Evolutionary conservation across 225 moss, liverwort and hornwort species (phyloP).

Genomic region (Bryoerythrophyllum caledonicum): DNA sequence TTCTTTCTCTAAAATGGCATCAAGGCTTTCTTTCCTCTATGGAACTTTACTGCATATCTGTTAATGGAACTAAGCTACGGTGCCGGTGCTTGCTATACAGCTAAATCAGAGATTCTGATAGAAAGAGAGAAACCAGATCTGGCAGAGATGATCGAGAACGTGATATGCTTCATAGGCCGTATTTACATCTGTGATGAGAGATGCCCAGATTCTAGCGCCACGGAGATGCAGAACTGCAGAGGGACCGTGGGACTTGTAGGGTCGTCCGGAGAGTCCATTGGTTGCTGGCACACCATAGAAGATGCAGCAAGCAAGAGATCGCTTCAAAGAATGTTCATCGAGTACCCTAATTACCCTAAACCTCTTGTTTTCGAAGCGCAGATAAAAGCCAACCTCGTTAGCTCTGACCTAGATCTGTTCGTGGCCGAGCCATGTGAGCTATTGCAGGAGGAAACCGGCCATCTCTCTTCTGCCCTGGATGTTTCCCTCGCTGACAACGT

Average conservation of each 20-base stretch:
- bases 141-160: constrained; percentile 52
- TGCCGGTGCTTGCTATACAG: constrained; percentile 11
- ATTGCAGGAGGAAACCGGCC: constrained; percentile 24
- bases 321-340: constrained; percentile 46
- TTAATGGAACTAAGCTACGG: neutral
- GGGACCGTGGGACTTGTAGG: constrained; percentile 56
- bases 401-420: constrained; percentile 48
- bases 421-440: constrained; percentile 53
- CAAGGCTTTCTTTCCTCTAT: too few species aligned
- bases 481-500: constrained; percentile 54
- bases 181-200: constrained; percentile 41
- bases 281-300: constrained; percentile 59
- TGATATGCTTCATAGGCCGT: constrained; percentile 46
- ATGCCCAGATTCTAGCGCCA: constrained; percentile 30
- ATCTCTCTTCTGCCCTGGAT: constrained; percentile 45
- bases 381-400: constrained; percentile 50
- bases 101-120: neutral
- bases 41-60: neutral
- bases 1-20: neutral
- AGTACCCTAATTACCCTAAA: constrained; percentile 51
- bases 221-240: constrained; percentile 27
- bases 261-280: constrained; percentile 45
- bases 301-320: constrained; percentile 33
- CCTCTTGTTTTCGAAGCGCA: constrained; percentile 49
- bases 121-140: constrained; percentile 41